These are phyloP conservation scores for Lomentospora prolificans DNA, from an alignment of 2,329 filamentous ascomycete genomes.

Conservation along the genomic window DNA sequence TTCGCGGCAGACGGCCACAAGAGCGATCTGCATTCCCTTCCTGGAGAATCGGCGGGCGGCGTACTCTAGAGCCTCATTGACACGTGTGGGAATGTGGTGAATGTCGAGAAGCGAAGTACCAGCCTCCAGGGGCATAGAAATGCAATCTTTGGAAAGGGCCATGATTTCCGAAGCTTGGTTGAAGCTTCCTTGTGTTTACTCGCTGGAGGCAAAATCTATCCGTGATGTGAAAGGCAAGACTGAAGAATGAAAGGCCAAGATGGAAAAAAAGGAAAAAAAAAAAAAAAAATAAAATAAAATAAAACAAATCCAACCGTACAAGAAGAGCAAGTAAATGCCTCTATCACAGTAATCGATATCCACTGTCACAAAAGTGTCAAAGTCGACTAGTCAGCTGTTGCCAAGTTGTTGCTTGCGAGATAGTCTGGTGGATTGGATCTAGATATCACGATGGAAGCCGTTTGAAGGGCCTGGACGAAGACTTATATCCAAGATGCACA, in stretches of 20 bases:
- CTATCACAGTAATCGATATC: constrained; percentile 1
- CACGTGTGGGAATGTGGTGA: constrained; percentile 44
- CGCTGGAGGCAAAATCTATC: neutral
- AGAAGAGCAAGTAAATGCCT: constrained; percentile 8
- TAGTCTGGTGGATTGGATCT: neutral
- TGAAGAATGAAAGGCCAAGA: constrained; percentile 7
- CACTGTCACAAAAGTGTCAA: too few species aligned
- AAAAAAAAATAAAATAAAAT: neutral
- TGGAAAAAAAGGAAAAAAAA: too few species aligned
- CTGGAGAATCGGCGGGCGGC: constrained; percentile 44
- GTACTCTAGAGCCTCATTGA: constrained; percentile 48
- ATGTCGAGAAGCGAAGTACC: constrained; percentile 48
- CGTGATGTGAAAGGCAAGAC: constrained; percentile 2
- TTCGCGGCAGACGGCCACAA: constrained; percentile 47
- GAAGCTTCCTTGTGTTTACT: neutral
- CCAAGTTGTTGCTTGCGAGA: neutral
- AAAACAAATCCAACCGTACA: neutral
- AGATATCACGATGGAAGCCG: neutral
- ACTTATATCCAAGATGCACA: neutral
- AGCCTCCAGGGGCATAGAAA: constrained; percentile 55
- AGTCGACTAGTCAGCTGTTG: neutral
- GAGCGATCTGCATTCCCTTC: constrained; percentile 45
- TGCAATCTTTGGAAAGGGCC: constrained; percentile 40
- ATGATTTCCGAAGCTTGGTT: constrained; percentile 21
- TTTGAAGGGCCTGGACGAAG: neutral